Base-by-base conservation (phyloP, 2,329 filamentous ascomycete genomes). In the Metarhizium brunneum region DNA sequence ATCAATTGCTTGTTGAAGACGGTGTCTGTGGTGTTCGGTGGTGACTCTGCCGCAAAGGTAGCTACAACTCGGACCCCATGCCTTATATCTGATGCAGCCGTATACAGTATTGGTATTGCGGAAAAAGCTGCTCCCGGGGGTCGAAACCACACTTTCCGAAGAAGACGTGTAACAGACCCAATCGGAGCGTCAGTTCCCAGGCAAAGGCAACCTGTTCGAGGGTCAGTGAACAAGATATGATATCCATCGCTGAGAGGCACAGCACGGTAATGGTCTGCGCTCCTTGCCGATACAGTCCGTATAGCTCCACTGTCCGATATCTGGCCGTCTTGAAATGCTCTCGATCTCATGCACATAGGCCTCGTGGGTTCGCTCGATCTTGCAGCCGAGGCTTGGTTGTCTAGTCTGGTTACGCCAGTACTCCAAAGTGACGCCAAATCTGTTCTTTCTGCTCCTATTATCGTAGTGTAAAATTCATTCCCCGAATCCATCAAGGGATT, bases 171-270 rank as follows among this genome's bases (percentile, higher is more conserved):
- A 30, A 65, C 47, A 1, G 67, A 64, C 11, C 81, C 80, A 35
- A 82, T 69, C 1, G 82, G 81, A 0, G 80, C 78, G 69, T 87
- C 82, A 49, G 75, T 81, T 3, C 85, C 84, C 16, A 88, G 69
- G 58, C 78, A 84, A 6, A 88, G 73, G 8, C 75, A 67, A 10
- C 76, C 77, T 1, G 75, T 80, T 11, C 68, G 67, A 4, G 84
- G 83, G 63, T 87, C 83, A 6, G 81, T 82, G 64, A 86, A 87
- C 5, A 87, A 68, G 40, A 88, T 73, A 61, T 87, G 83, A 55
- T 79, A 71, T 2, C 84, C 84, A 64, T 88, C 85, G 58, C 81
- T 84, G 43, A 88, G 66, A 3, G 85, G 84, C 13, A 86, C 69
- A 2, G 84, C 83, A 49, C 77, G 78, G 62, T 83, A 86, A 61